A percentile compares a stretch with the other conserved stretches of the same genome.
These are phyloP conservation scores for Xanthoparmelia taractica DNA, from an alignment of 495 filamentous ascomycete genomes.

Conservation along the genomic window DNA sequence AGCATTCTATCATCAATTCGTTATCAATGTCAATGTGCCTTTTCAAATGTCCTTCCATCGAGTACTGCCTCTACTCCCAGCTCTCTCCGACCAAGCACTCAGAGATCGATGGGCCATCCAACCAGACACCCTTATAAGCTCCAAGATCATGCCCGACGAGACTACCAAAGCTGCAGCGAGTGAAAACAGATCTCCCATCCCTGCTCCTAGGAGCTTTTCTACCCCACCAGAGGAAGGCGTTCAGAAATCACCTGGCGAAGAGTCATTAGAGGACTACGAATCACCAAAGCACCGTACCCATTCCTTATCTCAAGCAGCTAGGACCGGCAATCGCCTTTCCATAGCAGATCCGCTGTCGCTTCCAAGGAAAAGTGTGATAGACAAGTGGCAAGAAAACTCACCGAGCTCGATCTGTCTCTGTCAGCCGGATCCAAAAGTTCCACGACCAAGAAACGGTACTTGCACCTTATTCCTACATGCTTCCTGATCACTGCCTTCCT, in stretches of 20 bases:
- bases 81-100: constrained; percentile 39
- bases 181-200: constrained; percentile 3
- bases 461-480: constrained; percentile 32
- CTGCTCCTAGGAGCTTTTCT: constrained; percentile 7
- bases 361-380: constrained; percentile 9
- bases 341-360: constrained; percentile 4
- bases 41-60: constrained; percentile 50
- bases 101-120: constrained; percentile 26
- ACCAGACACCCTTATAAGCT: constrained; percentile 40
- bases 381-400: constrained; percentile 30
- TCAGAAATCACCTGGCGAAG: constrained; percentile 12
- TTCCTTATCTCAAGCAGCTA: constrained; percentile 10
- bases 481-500: background rate
- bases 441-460: constrained; percentile 86
- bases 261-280: constrained; percentile 17
- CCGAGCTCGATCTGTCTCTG: constrained; percentile 74
- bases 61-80: constrained; percentile 45
- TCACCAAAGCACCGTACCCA: constrained; percentile 17
- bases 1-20: constrained; percentile 21
- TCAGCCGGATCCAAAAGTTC: constrained; percentile 87
- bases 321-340: constrained; percentile 6
- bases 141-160: constrained; percentile 46
- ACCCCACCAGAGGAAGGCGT: constrained; percentile 10
- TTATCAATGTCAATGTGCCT: constrained; percentile 27
- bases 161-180: constrained; percentile 24